A percentile compares a stretch with the other conserved stretches of the same genome.
These are phyloP conservation scores for Phoenix dactylifera DNA, from an alignment of 176 grass and related monocot species.

Conservation along the genomic window DNA sequence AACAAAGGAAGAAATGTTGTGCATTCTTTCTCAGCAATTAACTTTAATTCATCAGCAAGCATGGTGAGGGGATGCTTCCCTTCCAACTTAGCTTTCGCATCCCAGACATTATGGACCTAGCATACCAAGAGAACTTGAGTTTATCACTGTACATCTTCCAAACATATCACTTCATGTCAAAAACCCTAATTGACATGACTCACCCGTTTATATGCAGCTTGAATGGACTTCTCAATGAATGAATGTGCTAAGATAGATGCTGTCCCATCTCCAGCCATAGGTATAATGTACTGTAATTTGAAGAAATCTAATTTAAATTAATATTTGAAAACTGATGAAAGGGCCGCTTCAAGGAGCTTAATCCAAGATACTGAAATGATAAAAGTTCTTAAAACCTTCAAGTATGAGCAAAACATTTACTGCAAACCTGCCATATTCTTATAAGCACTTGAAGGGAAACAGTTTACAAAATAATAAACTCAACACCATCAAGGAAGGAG, in stretches of 20 bases:
- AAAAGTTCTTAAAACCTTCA: no score
- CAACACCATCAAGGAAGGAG: no score
- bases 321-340: neutral
- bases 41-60: slow-evolving; percentile 55
- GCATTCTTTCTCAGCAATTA: slow-evolving; percentile 62
- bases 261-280: slow-evolving; percentile 22
- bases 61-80: slow-evolving; percentile 49
- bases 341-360: no score
- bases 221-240: slow-evolving; percentile 65
- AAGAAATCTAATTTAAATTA: slow-evolving; percentile 16
- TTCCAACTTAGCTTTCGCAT: slow-evolving; percentile 36
- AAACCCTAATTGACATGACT: slow-evolving; percentile 17
- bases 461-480: no score
- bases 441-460: no score
- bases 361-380: no score
- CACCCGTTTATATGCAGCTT: slow-evolving; percentile 61
- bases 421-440: no score
- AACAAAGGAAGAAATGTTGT: slow-evolving; percentile 51
- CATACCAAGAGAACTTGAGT: slow-evolving; percentile 12
- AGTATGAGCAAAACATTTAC: no score
- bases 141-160: neutral
- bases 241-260: slow-evolving; percentile 45
- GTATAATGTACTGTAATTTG: slow-evolving; percentile 42
- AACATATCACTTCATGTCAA: slow-evolving; percentile 8
- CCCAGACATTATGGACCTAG: slow-evolving; percentile 37